Percentiles rank a stretch among this genome's conserved stretches.
Evolutionary conservation across 768 basidiomycete genomes (phyloP).

Genomic region (Sarcodon aspratus): DNA sequence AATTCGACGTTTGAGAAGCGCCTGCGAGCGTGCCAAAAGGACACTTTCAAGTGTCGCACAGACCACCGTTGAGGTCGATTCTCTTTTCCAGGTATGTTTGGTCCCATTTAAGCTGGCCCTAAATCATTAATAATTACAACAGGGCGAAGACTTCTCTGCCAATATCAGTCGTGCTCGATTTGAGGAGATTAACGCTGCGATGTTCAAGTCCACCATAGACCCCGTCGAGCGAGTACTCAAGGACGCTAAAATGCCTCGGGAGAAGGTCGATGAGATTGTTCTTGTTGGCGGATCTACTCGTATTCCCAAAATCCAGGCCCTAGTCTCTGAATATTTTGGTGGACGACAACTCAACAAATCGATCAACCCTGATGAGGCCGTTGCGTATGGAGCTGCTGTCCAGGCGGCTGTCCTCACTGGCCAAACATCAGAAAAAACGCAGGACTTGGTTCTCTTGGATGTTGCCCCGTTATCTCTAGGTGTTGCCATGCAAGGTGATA

Average conservation of each 20-base stretch:
- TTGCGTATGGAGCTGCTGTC: slow-evolving; percentile 98
- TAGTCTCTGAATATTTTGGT: slow-evolving; percentile 98
- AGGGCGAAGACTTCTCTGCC: slow-evolving; percentile 97
- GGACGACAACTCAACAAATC: slow-evolving; percentile 99
- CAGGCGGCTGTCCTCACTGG: slow-evolving; percentile 98
- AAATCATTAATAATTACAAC: slow-evolving; percentile 1
- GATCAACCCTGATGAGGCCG: slow-evolving; percentile 99
- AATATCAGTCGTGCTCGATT: slow-evolving; percentile 99
- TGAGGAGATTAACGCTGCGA: slow-evolving; percentile 93
- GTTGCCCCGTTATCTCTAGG: slow-evolving; percentile 97
- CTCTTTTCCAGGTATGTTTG: slow-evolving; percentile 73
- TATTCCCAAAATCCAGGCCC: slow-evolving; percentile 97
- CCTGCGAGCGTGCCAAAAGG: slow-evolving; percentile 99
- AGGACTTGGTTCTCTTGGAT: slow-evolving; percentile 96
- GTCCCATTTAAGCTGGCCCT: slow-evolving; percentile 3
- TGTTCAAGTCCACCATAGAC: slow-evolving; percentile 96
- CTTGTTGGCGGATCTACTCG: slow-evolving; percentile 99
- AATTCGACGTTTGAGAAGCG: slow-evolving; percentile 87
- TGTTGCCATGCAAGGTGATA: slow-evolving; percentile 99
- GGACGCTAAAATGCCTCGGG: slow-evolving; percentile 95
- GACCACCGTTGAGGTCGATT: slow-evolving; percentile 99
- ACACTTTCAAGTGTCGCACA: slow-evolving; percentile 97
- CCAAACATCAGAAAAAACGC: slow-evolving; percentile 97
- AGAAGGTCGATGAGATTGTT: slow-evolving; percentile 98
- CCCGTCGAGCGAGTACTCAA: slow-evolving; percentile 99